phyloP scores from a whole-genome alignment of 495 filamentous ascomycete species.

The Cercophora samala region DNA sequence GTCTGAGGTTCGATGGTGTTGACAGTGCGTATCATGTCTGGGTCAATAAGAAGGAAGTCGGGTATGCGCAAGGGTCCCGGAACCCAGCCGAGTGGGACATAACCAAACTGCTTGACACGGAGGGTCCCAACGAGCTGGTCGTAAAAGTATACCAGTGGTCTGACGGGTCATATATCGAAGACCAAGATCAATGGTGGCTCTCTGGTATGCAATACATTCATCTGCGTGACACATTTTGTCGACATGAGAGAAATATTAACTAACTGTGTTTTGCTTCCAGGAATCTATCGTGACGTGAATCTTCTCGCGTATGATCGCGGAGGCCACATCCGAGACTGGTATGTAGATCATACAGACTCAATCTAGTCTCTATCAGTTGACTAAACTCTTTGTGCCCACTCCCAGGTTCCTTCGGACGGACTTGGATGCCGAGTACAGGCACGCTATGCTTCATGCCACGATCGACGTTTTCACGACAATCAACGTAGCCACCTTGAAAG shows the following conservation, averaged over 20 bases:
- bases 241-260: not conserved
- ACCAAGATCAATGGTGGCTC: constrained; percentile 60
- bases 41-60: constrained; percentile 56
- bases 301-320: constrained; percentile 49
- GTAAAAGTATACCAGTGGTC: constrained; percentile 63
- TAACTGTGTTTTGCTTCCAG: constrained; percentile 20
- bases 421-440: constrained; percentile 52
- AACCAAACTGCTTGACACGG: constrained; percentile 40
- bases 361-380: not conserved
- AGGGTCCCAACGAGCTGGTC: constrained; percentile 48
- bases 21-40: constrained; percentile 65
- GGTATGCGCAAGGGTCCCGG: constrained; percentile 61
- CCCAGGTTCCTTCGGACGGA: constrained; percentile 53
- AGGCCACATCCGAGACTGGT: constrained; percentile 34
- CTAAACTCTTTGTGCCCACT: not conserved
- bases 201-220: constrained; percentile 38
- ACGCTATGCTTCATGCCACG: constrained; percentile 51
- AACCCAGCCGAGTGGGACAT: constrained; percentile 64
- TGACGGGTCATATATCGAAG: constrained; percentile 63
- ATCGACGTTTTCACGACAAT: constrained; percentile 34
- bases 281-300: constrained; percentile 65
- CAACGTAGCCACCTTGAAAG: constrained; percentile 15
- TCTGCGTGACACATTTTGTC: not conserved
- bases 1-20: constrained; percentile 63
- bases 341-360: constrained; percentile 39